These are phyloP conservation scores for Acanthamoeba healyi DNA, from an alignment of 208 protist species.

Conservation along the genomic window DNA sequence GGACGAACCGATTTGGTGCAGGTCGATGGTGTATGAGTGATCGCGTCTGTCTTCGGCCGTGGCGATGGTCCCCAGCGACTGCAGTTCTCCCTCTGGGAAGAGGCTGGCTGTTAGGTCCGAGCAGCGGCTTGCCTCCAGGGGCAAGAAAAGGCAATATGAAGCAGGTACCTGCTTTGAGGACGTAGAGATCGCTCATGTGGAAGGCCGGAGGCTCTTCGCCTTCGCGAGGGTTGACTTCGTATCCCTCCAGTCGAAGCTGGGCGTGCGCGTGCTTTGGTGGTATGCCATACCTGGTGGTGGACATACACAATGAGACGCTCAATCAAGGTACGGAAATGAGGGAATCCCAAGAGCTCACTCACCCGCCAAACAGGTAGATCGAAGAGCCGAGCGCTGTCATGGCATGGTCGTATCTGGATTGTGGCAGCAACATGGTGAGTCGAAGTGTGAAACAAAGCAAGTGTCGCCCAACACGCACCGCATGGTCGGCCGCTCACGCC, in stretches of 20 bases:
- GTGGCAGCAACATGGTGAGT: not conserved
- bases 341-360: not conserved
- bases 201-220: not conserved
- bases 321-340: not conserved
- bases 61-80: slow-evolving; percentile 1
- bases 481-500: slow-evolving; percentile 25
- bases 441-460: too few species aligned
- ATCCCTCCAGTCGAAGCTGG: not conserved
- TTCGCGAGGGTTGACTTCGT: not conserved
- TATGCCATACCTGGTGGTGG: slow-evolving; percentile 18
- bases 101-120: too few species aligned
- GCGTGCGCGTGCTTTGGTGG: not conserved
- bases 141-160: not conserved
- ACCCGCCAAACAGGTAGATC: slow-evolving; percentile 65
- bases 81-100: slow-evolving; percentile 38
- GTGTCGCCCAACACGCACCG: not conserved
- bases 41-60: slow-evolving; percentile 31
- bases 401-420: slow-evolving; percentile 44
- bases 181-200: slow-evolving; percentile 62
- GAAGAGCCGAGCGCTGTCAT: slow-evolving; percentile 29
- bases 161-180: slow-evolving; percentile 14
- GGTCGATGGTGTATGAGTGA: not conserved
- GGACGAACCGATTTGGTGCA: not conserved
- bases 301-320: not conserved
- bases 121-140: not conserved